phyloP scores from a whole-genome alignment of 805 yeast genomes.

The Cyberlindnera lachancei region DNA sequence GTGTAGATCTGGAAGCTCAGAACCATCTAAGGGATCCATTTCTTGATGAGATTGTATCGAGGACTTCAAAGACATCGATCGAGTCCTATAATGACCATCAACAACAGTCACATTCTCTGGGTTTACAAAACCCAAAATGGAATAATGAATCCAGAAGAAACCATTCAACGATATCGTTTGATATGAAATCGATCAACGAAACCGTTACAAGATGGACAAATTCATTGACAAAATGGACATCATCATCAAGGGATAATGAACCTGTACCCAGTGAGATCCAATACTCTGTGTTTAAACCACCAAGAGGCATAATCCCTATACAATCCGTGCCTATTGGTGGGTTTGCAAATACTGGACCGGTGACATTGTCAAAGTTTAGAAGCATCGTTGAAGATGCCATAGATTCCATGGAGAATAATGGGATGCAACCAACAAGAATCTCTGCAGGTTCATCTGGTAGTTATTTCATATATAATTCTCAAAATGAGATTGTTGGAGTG shows the following conservation, averaged over 20 bases:
- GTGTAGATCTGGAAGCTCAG: no score
- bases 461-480: constrained; percentile 43
- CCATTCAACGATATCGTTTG: no score
- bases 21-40: no score
- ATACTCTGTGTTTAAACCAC: constrained; percentile 47
- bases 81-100: no score
- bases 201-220: constrained; percentile 22
- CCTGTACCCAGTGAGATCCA: constrained; percentile 36
- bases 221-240: constrained; percentile 22
- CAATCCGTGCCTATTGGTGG: constrained; percentile 23
- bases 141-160: no score
- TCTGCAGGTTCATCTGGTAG: constrained; percentile 66
- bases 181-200: constrained; percentile 14
- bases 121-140: no score
- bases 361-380: constrained; percentile 27
- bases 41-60: no score
- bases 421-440: constrained; percentile 44
- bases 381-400: constrained; percentile 35
- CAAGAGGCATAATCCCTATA: constrained; percentile 25
- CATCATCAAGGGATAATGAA: constrained; percentile 11
- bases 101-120: no score
- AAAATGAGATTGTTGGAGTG: constrained; percentile 41
- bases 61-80: no score
- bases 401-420: constrained; percentile 39
- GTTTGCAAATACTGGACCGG: constrained; percentile 21